These are phyloP conservation scores for Ricinus communis DNA, from an alignment of 345 rosid species.

Conservation along the genomic window DNA sequence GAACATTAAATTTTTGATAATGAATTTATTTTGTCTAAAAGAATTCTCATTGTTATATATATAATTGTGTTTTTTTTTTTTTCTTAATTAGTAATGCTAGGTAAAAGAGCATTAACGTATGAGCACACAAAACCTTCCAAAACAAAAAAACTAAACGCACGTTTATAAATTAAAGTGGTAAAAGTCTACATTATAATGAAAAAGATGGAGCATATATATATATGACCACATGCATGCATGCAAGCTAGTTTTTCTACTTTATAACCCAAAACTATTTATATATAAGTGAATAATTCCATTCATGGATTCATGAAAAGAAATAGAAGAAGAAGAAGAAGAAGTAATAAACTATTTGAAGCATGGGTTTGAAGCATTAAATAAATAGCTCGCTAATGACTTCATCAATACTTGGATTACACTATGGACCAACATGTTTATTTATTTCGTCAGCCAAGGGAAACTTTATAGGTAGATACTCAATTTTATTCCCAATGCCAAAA, in stretches of 20 bases:
- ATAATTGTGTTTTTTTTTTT: too few species aligned
- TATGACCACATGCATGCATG: slow-evolving; percentile 23
- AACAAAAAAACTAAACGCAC: background rate
- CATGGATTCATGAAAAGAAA: slow-evolving; percentile 2
- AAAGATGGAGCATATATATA: too few species aligned
- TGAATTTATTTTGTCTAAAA: too few species aligned
- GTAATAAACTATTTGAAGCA: slow-evolving; percentile 7
- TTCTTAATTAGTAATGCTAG: background rate
- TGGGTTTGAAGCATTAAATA: background rate
- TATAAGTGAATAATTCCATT: background rate
- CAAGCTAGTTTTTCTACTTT: slow-evolving; percentile 11
- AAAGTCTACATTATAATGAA: too few species aligned
- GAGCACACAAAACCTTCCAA: too few species aligned
- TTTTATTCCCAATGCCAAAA: background rate
- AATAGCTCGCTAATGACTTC: slow-evolving; percentile 29
- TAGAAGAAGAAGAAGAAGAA: too few species aligned
- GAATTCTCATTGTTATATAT: too few species aligned
- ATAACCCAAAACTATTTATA: slow-evolving; percentile 11
- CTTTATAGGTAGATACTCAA: too few species aligned
- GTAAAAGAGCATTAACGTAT: background rate
- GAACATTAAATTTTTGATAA: too few species aligned
- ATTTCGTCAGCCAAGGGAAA: too few species aligned
- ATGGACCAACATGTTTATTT: background rate
- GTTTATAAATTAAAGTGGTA: background rate
- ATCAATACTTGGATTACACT: slow-evolving; percentile 19